Evolutionary conservation across 192 early-diverging fungal species (phyloP), one percentile per base, ranked within the genome.

Genomic region (Coemansia sp.): DNA sequence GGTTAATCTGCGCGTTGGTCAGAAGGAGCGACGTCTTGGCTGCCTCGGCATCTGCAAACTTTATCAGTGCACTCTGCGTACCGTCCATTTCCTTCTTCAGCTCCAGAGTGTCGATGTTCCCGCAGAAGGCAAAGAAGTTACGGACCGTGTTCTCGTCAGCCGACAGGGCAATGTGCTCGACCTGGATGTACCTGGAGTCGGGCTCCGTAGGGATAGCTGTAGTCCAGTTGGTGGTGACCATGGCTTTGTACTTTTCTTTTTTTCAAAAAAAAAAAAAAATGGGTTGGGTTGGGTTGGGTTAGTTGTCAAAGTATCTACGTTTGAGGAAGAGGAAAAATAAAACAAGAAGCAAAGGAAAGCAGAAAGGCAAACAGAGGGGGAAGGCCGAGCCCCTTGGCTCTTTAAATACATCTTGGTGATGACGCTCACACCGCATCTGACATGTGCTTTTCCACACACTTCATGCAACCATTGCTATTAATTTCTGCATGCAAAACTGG

Each of bases 121-220:
- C 78, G 57, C 78, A 81, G 55, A 81, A 81, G 14, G 63, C 69
- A 24, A 81, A 81, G n/a, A 69, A 66, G 59, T 81, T 64, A 21
- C 69, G 69, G 4, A 75, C 73, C 9, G 61, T 68, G 43, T 60
- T 35, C 67, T 75, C 73, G 24, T 52, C 60, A 0, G 73, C 78
- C 34, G 69, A 69, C 26, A 66, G 41, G 5, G 73, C 43, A 45
- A 81, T 76, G 43, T 62, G 60, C 26, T 73, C 67, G 21, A 72
- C 78, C 44, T 69, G 66, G 41, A 81, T 49, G 36, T 62, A 81
- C 5, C 66, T 69, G 16, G 66, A 39, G 61, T 72, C 73, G 12
- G 73, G 73, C 1, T 60, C 44, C 5, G 61, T 16, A 2, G 73
- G 73, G 8, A 75, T 43, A 57, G 60, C 52, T 1, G 73, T 72